Percentiles rank a stretch among this genome's conserved stretches.
phyloP scores from a whole-genome alignment of 176 grass and related monocot species.

The Lolium rigidum region DNA sequence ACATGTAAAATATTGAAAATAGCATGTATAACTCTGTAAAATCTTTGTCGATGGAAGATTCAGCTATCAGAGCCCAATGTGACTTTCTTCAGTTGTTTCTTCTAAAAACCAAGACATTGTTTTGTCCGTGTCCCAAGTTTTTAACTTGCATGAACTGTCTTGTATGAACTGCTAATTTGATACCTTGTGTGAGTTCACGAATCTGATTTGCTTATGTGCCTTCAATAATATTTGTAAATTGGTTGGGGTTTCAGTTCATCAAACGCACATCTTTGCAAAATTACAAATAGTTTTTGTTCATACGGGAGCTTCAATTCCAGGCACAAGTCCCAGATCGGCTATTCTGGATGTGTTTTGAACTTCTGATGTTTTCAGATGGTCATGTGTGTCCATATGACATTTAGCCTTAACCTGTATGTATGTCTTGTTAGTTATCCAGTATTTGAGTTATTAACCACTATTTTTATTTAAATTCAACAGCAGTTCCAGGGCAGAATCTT shows the following conservation, averaged over 20 bases:
- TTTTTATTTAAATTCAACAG: constrained; percentile 32
- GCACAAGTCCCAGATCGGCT: not conserved
- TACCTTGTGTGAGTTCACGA: not conserved
- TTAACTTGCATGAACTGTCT: not conserved
- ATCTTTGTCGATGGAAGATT: not conserved
- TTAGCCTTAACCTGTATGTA: constrained; percentile 22
- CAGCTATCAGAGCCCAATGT: not conserved
- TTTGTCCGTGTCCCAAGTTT: constrained; percentile 1
- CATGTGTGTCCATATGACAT: constrained; percentile 14
- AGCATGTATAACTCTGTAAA: not conserved
- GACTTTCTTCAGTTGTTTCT: not conserved
- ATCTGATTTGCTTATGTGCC: constrained; percentile 32
- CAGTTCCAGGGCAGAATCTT: constrained; percentile 60
- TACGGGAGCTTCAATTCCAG: constrained; percentile 27
- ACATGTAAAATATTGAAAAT: constrained; percentile 10
- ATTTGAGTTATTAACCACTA: constrained; percentile 25
- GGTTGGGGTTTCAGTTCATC: constrained; percentile 23
- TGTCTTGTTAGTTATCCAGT: not conserved
- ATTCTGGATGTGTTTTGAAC: not conserved
- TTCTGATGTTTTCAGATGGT: constrained; percentile 19
- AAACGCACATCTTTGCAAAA: not conserved
- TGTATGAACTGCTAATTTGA: not conserved
- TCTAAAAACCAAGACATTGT: not conserved
- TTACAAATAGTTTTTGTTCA: constrained; percentile 15
- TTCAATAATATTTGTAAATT: not conserved